Base-by-base conservation (phyloP, 2,329 filamentous ascomycete genomes). In the Sporothrix humicola region DNA sequence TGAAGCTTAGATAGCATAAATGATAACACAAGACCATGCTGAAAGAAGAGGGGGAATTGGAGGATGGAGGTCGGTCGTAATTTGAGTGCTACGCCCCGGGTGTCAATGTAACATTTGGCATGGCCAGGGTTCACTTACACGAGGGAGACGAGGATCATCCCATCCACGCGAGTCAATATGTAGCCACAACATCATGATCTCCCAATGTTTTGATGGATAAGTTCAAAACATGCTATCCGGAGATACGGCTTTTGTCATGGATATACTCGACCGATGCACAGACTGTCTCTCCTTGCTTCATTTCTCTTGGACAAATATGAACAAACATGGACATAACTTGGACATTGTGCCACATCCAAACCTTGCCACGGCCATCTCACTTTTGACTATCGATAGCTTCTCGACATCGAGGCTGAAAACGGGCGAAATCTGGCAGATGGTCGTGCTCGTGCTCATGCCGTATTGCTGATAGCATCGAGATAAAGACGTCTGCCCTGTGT, bases 1-100 rank as follows among this genome's bases (percentile, higher is more conserved):
- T 17, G 17, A 46, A 10, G 59, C 37, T 65, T 65, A 65, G 59
- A 65, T 65, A 65, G 59, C 59, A 13, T 46, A 23, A 46, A 12
- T 65, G 59, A 65, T 65, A 65, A 65, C 37, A 46, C 4, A 37
- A 7, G 31, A 37, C 4, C 31, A 37, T 3, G 7, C 37, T 23
- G 8, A 44, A 23, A 65, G n/a, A 23, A n/a, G 58, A 42, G 31
- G 20, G 52, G n/a, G 52, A 4, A 4, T 52, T 15, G 20, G 12
- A 42, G 31, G 31, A 42, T 2, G 58, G 37, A 9, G 10, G 37
- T 13, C n/a, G n/a, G 13, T 42, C 7, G 58, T 26, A 13, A 3
- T 15, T 61, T 63, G 20, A 17, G 31, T 17, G 9, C n/a, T n/a
- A 65, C 59, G 31, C 59, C 59, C 37, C 37, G 12, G 59, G 59